Percentiles rank a stretch among this genome's conserved stretches.
phyloP scores from a whole-genome alignment of 2,329 filamentous ascomycete genomes.

The Fusarium lateritium region DNA sequence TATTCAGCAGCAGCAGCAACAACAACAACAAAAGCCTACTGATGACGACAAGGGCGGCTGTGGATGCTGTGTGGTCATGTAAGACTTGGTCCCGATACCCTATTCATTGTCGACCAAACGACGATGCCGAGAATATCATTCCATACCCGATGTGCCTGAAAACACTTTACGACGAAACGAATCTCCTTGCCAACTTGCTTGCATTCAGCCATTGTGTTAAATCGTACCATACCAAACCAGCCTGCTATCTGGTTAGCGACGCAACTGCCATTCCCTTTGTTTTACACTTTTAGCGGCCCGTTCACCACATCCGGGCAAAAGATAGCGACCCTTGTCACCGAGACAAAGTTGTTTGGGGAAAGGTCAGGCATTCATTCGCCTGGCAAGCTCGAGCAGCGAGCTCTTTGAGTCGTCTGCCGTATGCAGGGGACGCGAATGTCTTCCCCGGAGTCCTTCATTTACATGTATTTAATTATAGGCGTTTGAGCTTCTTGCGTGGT shows the following conservation, averaged over 20 bases:
- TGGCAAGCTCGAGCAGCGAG: slow-evolving; percentile 37
- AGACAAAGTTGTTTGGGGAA: slow-evolving; percentile 25
- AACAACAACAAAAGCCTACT: slow-evolving; percentile 26
- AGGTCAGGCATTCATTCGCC: slow-evolving; percentile 33
- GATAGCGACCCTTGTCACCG: slow-evolving; percentile 31
- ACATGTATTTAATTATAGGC: slow-evolving; percentile 50
- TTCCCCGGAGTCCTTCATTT: slow-evolving; percentile 34
- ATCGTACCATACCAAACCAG: slow-evolving; percentile 44
- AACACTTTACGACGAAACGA: slow-evolving; percentile 52
- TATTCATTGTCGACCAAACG: neutral
- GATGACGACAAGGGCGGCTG: slow-evolving; percentile 61
- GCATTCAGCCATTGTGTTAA: slow-evolving; percentile 52
- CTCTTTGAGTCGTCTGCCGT: slow-evolving; percentile 26
- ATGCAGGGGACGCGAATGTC: slow-evolving; percentile 18
- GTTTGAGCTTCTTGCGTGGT: slow-evolving; percentile 30
- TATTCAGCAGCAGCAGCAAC: slow-evolving; percentile 27
- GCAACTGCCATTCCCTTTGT: slow-evolving; percentile 50
- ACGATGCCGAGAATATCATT: slow-evolving; percentile 28
- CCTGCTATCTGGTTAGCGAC: slow-evolving; percentile 47
- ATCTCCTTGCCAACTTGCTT: slow-evolving; percentile 47
- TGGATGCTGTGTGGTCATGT: slow-evolving; percentile 68
- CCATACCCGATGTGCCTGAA: slow-evolving; percentile 34
- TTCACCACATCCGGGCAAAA: slow-evolving; percentile 36
- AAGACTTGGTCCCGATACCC: slow-evolving; percentile 7
- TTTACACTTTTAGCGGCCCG: slow-evolving; percentile 37